Conservation (phyloP, 371 early-diverging fungal genomes). For the Mortierella sp. region DNA sequence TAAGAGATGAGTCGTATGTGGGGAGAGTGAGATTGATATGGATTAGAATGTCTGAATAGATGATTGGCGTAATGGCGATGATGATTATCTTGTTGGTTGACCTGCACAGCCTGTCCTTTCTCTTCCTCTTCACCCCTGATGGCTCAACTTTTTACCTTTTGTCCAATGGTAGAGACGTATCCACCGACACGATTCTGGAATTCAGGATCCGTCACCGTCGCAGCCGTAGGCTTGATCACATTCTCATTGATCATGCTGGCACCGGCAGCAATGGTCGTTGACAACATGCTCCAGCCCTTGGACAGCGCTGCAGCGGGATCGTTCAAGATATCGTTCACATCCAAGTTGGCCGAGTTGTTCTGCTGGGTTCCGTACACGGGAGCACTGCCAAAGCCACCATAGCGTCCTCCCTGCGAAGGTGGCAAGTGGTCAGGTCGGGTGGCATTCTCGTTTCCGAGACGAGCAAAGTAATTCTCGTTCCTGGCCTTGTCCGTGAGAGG, state of each 20-base stretch:
- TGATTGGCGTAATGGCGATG: not conserved
- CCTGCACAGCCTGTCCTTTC: not conserved
- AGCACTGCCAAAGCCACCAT: constrained; percentile 86
- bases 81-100: not conserved
- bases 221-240: constrained; percentile 86
- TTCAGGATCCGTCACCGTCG: constrained; percentile 89
- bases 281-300: constrained; percentile 87
- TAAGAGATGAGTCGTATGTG: not conserved
- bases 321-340: constrained; percentile 77
- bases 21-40: no score
- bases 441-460: constrained; percentile 67
- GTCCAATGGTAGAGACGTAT: constrained; percentile 75
- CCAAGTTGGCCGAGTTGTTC: constrained; percentile 39
- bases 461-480: constrained; percentile 80
- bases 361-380: constrained; percentile 40
- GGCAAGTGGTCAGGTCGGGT: constrained; percentile 79
- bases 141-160: constrained; percentile 63
- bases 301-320: constrained; percentile 86
- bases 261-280: constrained; percentile 68
- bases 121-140: not conserved
- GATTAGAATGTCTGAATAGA: constrained; percentile 1
- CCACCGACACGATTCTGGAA: constrained; percentile 77
- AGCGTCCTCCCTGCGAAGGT: constrained; percentile 94
- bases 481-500: constrained; percentile 58
- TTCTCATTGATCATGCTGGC: constrained; percentile 81